Evolutionary conservation across 2,329 filamentous ascomycete genomes (phyloP).

Genomic region (Penicillium thymicola): DNA sequence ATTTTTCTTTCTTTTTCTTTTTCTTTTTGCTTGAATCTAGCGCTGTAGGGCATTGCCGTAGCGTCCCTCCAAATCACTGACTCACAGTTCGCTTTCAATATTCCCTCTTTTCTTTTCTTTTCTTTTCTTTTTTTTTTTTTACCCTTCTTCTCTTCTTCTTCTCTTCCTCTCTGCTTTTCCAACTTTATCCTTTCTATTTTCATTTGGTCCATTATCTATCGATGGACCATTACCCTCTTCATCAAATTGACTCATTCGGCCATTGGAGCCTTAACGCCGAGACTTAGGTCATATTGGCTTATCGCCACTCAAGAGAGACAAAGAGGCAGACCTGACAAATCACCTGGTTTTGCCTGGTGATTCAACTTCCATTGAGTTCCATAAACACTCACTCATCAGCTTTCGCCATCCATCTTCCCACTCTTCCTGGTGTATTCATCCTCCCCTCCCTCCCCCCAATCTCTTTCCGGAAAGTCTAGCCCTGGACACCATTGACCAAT

Average conservation of each 20-base stretch:
- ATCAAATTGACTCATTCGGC: constrained; percentile 17
- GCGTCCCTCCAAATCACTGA: constrained; percentile 12
- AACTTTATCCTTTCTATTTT: neutral
- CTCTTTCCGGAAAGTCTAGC: neutral
- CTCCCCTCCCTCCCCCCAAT: neutral
- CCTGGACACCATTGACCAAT: neutral
- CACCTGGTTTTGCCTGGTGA: constrained; percentile 11
- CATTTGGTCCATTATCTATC: neutral
- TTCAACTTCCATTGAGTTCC: constrained; percentile 25
- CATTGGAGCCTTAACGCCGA: constrained; percentile 20
- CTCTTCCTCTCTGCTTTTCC: neutral
- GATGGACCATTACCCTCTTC: neutral
- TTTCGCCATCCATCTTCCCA: constrained; percentile 2
- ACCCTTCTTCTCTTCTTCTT: neutral
- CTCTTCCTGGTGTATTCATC: constrained; percentile 1
- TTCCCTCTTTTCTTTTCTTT: neutral
- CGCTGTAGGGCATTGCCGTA: too few relatives aligned
- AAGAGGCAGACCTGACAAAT: constrained; percentile 21
- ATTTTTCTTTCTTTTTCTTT: too few relatives aligned
- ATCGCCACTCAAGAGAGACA: constrained; percentile 17
- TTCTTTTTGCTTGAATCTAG: too few relatives aligned
- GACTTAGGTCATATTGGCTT: constrained; percentile 9
- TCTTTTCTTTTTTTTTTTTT: neutral
- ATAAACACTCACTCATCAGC: constrained; percentile 8
- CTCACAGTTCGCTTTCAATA: constrained; percentile 5